Evolutionary conservation across 1,284 basidiomycete species (phyloP), one percentile per base, ranked within the genome.

Genomic region (Neotropicomus parvogracilis): DNA sequence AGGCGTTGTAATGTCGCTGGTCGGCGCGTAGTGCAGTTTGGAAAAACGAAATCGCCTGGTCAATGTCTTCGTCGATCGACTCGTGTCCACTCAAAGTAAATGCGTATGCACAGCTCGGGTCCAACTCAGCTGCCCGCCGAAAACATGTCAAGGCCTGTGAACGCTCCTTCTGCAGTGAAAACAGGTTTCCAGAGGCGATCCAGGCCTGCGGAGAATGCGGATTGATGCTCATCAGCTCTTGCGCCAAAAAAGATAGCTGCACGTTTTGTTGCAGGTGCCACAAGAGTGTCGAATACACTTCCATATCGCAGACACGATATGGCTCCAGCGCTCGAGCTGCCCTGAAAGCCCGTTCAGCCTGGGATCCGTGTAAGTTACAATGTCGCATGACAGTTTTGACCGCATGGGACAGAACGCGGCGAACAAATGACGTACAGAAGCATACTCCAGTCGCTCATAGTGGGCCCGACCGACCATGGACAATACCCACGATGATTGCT

Each of bases 41-140:
- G 69, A 94, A 97, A 73, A 91, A 94, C 48, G 78, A 81, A 58
- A 93, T 82, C 26, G 93, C 92, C 67, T 88, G 84, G 60, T 93
- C 88, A 56, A 89, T 77, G 73, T 97, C 92, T 61, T 97, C 93
- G 69, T 95, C 89, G 57, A 95, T 82, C 36, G 86, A 89, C 75
- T 97, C 94, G 70, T 97, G 93, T 39, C 95, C 94, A 60, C 90
- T 91, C 53, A 97, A 74, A 19, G 92, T 95, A 73, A 90, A 94
- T 49, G 92, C 91, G 67, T 97, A 95, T 50, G 91, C 88, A 70
- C 87, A 92, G 9, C 77, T 76, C 9, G 88, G 83, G 64, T 92
- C 90, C 61, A 95, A 70, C 66, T 91, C 84, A 17, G 85, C 80
- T 37, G 94, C 94, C 49, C 94, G 83, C 49, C 85, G 79, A 71